Evolutionary conservation across 2,329 filamentous ascomycete genomes (phyloP).

Genomic region (Neocatenulostroma microsporum): DNA sequence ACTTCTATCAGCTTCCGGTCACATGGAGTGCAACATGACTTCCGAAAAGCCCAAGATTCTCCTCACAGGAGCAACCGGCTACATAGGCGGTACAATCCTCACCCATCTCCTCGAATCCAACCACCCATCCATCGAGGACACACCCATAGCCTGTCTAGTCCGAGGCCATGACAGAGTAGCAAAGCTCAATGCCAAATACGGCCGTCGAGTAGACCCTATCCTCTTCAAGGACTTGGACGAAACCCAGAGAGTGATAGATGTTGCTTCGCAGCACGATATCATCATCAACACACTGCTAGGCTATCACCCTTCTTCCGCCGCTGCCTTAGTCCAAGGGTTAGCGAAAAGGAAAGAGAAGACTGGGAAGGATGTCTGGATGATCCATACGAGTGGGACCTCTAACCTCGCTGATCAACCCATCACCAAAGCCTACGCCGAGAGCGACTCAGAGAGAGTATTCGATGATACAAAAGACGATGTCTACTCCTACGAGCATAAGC

Average conservation of each 20-base stretch:
- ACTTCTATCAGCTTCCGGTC: constrained; percentile 1
- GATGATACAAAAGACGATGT: constrained; percentile 39
- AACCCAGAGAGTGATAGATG: constrained; percentile 8
- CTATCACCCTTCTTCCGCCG: constrained; percentile 32
- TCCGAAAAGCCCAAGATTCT: constrained; percentile 7
- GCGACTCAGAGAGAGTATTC: constrained; percentile 20
- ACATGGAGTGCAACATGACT: neutral
- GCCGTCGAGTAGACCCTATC: constrained; percentile 9
- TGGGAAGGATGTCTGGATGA: constrained; percentile 31
- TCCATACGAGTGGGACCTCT: constrained; percentile 41
- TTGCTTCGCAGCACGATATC: constrained; percentile 14
- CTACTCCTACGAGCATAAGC: constrained; percentile 34
- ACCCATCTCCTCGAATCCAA: constrained; percentile 9
- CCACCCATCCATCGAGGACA: constrained; percentile 2
- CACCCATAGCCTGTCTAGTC: constrained; percentile 10
- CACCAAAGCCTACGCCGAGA: constrained; percentile 24
- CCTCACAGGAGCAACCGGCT: constrained; percentile 14
- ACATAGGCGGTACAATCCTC: constrained; percentile 12
- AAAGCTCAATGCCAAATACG: constrained; percentile 5
- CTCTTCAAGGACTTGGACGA: constrained; percentile 18
- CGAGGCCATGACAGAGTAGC: constrained; percentile 8
- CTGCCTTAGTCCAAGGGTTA: constrained; percentile 39
- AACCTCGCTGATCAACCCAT: constrained; percentile 39
- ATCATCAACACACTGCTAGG: constrained; percentile 40
- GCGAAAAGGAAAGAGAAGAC: constrained; percentile 31